Evolutionary conservation across 176 grass and related monocot genomes (phyloP).

Genomic region (Raddia guianensis): DNA sequence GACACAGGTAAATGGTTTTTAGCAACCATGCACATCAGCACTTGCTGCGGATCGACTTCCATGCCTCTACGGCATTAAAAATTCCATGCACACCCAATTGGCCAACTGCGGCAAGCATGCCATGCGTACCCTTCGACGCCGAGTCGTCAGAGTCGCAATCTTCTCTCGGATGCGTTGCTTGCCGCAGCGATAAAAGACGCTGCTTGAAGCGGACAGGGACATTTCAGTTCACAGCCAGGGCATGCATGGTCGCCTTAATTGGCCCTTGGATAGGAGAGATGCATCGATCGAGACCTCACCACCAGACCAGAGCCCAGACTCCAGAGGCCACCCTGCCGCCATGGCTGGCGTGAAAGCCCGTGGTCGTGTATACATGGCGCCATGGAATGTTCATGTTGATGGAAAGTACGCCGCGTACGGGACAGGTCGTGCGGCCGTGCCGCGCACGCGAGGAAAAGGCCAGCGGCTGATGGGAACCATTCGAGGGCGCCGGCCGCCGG

Average conservation of each 20-base stretch:
- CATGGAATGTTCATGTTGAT: neutral
- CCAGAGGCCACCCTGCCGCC: no score
- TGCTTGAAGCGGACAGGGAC: slow-evolving; percentile 25
- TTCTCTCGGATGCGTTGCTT: neutral
- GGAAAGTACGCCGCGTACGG: neutral
- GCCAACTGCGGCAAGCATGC: no score
- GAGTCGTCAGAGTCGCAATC: no score
- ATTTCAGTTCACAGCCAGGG: neutral
- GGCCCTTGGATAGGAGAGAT: neutral
- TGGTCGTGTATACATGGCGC: neutral
- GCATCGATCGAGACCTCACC: neutral
- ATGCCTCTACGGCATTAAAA: neutral
- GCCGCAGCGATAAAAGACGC: neutral
- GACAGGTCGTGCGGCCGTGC: neutral
- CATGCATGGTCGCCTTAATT: no score
- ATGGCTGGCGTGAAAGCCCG: no score
- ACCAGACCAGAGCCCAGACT: no score
- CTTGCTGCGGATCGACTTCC: no score
- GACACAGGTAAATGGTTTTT: no score
- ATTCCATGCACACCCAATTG: no score
- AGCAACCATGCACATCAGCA: no score
- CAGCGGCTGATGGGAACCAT: slow-evolving; percentile 26
- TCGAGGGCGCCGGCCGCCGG: neutral
- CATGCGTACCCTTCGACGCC: neutral
- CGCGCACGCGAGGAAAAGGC: slow-evolving; percentile 6